Percentiles rank a stretch among this genome's conserved stretches.
phyloP scores from a whole-genome alignment of 495 filamentous ascomycete species.

The Podospora australis region DNA sequence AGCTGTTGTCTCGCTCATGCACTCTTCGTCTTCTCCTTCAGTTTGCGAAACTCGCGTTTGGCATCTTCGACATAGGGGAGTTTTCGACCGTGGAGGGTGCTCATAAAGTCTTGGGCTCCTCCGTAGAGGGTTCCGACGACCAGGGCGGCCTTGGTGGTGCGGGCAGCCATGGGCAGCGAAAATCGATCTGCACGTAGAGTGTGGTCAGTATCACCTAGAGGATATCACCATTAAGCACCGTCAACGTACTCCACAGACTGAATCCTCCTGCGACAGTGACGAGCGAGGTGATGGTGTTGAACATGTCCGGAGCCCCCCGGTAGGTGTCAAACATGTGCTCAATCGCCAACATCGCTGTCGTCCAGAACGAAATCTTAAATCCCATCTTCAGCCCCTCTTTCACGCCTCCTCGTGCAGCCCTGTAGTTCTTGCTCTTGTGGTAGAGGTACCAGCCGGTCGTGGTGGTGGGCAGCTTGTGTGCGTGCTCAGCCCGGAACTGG shows the following conservation, averaged over 20 bases:
- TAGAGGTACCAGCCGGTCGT: constrained; percentile 91
- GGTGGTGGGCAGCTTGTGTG: constrained; percentile 78
- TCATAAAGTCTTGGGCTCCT: constrained; percentile 57
- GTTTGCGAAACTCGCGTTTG: constrained; percentile 22
- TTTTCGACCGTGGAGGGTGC: constrained; percentile 54
- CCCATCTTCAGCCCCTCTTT: constrained; percentile 74
- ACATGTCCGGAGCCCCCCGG: constrained; percentile 61
- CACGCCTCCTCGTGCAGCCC: constrained; percentile 63
- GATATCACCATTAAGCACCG: constrained; percentile 6
- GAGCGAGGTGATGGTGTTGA: constrained; percentile 72
- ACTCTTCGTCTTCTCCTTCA: background rate
- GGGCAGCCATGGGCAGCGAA: constrained; percentile 71
- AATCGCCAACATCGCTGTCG: constrained; percentile 60
- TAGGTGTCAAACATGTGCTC: constrained; percentile 81
- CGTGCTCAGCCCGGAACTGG: constrained; percentile 85
- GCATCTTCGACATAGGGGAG: constrained; percentile 68
- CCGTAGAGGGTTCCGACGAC: constrained; percentile 75
- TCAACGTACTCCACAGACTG: constrained; percentile 69
- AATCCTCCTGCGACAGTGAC: constrained; percentile 77
- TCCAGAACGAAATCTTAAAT: constrained; percentile 58
- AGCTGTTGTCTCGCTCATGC: too few relatives aligned
- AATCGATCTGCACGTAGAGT: constrained; percentile 60
- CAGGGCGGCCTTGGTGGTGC: constrained; percentile 74
- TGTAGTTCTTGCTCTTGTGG: constrained; percentile 95
- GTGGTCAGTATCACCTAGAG: constrained; percentile 7